Evolutionary conservation across 78 protist species (phyloP).

Genomic region (Dictyostelium capitatum): DNA sequence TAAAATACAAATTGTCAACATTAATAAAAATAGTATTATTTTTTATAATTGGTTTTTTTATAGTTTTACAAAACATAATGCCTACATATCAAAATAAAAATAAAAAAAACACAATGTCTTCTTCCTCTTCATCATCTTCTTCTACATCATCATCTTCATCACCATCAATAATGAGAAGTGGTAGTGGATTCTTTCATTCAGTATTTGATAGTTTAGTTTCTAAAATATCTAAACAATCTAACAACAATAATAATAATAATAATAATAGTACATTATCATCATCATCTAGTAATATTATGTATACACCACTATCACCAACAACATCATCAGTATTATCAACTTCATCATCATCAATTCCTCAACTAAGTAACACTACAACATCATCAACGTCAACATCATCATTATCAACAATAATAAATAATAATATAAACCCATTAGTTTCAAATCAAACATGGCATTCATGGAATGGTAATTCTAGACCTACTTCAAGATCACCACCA

Average conservation of each 20-base stretch:
- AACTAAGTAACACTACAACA: background rate
- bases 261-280: background rate
- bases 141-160: background rate
- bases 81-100: background rate
- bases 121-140: background rate
- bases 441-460: background rate
- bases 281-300: background rate
- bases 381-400: background rate
- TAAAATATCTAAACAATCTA: background rate
- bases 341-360: background rate
- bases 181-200: background rate
- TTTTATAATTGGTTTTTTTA: constrained; percentile 15
- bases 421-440: too few relatives aligned
- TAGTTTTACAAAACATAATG: constrained; percentile 5
- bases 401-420: background rate
- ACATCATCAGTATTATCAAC: constrained; percentile 4
- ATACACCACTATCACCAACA: background rate
- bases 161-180: background rate
- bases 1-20: background rate
- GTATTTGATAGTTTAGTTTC: background rate
- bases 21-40: background rate
- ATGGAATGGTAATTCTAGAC: too few relatives aligned
- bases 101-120: background rate
- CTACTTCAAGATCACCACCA: background rate
- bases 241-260: background rate